These are phyloP conservation scores for Spatholobus suberectus DNA, from an alignment of 306 rosid species.

Conservation along the genomic window DNA sequence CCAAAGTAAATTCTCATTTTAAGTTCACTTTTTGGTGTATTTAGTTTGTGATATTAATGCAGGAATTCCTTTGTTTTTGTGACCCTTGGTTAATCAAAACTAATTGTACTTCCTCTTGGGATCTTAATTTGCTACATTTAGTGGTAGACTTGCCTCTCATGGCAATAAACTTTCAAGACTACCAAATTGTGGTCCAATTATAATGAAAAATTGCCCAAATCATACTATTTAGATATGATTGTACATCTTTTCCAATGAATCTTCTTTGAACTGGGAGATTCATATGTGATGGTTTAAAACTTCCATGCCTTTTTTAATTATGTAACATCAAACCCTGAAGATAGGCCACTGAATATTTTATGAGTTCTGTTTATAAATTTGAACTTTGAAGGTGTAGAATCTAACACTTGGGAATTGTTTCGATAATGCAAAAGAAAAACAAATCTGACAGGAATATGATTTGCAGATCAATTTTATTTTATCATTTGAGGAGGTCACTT, in stretches of 20 bases:
- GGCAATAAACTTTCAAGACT: conserved; percentile 21
- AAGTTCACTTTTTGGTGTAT: conserved; percentile 42
- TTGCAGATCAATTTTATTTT: conserved; percentile 91
- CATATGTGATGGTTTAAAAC: neutral
- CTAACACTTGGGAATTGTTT: conserved; percentile 7
- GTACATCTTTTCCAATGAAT: neutral
- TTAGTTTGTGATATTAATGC: neutral
- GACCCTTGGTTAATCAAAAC: conserved; percentile 20
- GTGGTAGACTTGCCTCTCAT: conserved; percentile 15
- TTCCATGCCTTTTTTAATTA: neutral
- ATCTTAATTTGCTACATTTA: conserved; percentile 19
- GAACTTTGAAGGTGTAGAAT: conserved; percentile 4
- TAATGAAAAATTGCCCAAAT: neutral
- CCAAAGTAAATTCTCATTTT: conserved; percentile 68
- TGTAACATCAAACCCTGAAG: neutral
- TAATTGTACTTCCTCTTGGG: conserved; percentile 8
- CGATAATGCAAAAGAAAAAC: conserved; percentile 7
- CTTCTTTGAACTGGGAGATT: conserved; percentile 2
- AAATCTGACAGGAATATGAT: conserved; percentile 41
- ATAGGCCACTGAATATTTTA: conserved; percentile 16
- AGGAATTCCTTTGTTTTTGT: conserved; percentile 20
- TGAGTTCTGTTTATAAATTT: neutral
- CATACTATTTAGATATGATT: neutral
- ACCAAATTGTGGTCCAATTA: neutral
- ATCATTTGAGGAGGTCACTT: conserved; percentile 92